These are phyloP conservation scores for Rugonectria rugulosa DNA, from an alignment of 2,329 filamentous ascomycete genomes.

Conservation along the genomic window DNA sequence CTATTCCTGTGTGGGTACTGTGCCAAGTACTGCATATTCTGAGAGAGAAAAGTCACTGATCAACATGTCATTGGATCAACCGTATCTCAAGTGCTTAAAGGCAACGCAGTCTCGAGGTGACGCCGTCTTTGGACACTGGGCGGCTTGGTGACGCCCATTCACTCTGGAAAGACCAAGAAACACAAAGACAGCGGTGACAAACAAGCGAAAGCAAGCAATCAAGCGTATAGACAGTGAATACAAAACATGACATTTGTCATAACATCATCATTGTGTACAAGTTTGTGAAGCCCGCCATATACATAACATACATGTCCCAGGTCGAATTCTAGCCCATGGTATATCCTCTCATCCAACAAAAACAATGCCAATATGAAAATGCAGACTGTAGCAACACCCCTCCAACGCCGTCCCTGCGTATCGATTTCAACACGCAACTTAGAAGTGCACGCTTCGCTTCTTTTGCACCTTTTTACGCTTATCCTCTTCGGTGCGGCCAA, in stretches of 20 bases:
- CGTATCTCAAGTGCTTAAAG: too few species aligned
- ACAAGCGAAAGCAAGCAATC: too few species aligned
- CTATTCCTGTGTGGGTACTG: slow-evolving; percentile 15
- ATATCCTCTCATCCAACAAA: slow-evolving; percentile 30
- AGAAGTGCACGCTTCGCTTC: slow-evolving; percentile 59
- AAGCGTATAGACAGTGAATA: too few species aligned
- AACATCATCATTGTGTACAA: slow-evolving; percentile 11
- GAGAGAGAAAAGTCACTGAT: too few species aligned
- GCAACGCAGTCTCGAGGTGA: too few species aligned
- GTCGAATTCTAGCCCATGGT: slow-evolving; percentile 28
- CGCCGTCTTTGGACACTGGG: too few species aligned
- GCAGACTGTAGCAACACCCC: neutral
- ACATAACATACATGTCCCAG: slow-evolving; percentile 13
- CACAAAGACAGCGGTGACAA: too few species aligned
- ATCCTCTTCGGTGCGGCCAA: slow-evolving; percentile 47
- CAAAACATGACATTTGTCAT: neutral
- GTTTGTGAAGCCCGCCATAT: neutral
- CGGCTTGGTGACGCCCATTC: too few species aligned
- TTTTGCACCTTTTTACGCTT: slow-evolving; percentile 54
- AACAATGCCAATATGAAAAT: neutral
- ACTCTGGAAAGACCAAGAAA: too few species aligned
- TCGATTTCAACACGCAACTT: slow-evolving; percentile 6
- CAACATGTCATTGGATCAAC: too few species aligned
- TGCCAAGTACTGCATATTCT: slow-evolving; percentile 20
- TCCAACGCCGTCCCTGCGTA: slow-evolving; percentile 19